These are phyloP conservation scores for Suillus americanus DNA, from an alignment of 768 basidiomycete genomes.

Conservation along the genomic window DNA sequence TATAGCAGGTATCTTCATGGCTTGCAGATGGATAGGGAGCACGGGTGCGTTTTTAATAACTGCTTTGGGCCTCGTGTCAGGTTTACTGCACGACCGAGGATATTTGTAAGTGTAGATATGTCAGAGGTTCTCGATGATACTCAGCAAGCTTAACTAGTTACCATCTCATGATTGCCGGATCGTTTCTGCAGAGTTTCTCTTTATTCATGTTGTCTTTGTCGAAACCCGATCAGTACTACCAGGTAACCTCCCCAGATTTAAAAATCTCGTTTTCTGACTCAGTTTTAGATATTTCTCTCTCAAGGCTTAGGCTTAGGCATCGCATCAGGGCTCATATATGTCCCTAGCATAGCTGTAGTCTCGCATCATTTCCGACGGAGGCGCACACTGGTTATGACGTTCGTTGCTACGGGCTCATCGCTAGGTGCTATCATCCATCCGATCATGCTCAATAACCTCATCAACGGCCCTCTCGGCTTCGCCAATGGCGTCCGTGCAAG, in stretches of 20 bases:
- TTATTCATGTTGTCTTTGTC: slow-evolving; percentile 40
- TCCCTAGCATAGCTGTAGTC: slow-evolving; percentile 42
- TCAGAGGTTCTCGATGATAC: neutral
- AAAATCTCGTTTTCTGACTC: neutral
- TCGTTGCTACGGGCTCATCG: neutral
- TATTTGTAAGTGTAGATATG: neutral
- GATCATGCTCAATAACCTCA: neutral
- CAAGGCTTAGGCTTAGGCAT: slow-evolving; percentile 46
- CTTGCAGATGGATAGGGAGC: neutral
- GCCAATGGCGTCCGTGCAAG: neutral
- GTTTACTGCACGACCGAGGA: neutral
- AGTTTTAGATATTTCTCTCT: slow-evolving; percentile 37
- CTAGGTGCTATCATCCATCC: neutral
- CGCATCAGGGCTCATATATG: slow-evolving; percentile 42
- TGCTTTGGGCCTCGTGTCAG: neutral
- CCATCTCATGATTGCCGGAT: slow-evolving; percentile 21
- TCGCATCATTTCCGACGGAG: slow-evolving; percentile 44
- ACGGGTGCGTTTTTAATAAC: neutral
- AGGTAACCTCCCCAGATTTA: slow-evolving; percentile 19
- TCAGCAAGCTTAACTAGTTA: neutral
- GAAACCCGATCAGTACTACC: slow-evolving; percentile 34
- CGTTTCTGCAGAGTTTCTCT: slow-evolving; percentile 27
- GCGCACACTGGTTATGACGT: slow-evolving; percentile 5
- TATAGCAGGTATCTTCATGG: neutral
- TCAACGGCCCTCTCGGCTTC: neutral